Conservation (phyloP, 2,329 filamentous ascomycete species). For the Salinomyces thailandicus region DNA sequence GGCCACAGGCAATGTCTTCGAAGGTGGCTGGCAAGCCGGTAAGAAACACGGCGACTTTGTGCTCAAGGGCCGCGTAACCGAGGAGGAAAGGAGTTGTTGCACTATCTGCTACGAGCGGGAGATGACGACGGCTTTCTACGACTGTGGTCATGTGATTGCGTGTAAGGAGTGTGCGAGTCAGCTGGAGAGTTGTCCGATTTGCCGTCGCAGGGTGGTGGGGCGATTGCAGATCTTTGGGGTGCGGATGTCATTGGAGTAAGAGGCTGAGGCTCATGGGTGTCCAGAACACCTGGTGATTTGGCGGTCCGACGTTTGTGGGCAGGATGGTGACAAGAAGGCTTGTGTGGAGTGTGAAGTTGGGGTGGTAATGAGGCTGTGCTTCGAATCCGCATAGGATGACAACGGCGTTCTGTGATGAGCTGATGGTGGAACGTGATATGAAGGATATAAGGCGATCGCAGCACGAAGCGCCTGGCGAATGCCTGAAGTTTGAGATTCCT, state of each 20-base stretch:
- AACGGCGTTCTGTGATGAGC: too few relatives aligned
- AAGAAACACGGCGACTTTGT: slow-evolving; percentile 53
- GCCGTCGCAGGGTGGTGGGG: slow-evolving; percentile 45
- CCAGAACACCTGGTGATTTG: too few relatives aligned
- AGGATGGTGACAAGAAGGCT: too few relatives aligned
- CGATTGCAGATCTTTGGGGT: slow-evolving; percentile 46
- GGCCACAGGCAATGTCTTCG: slow-evolving; percentile 49
- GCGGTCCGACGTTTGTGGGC: too few relatives aligned
- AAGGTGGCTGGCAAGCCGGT: slow-evolving; percentile 50
- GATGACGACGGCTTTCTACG: slow-evolving; percentile 50
- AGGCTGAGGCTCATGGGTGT: too few relatives aligned
- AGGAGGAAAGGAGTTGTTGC: slow-evolving; percentile 50
- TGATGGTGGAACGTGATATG: too few relatives aligned
- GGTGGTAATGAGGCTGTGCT: too few relatives aligned
- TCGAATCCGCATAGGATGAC: too few relatives aligned
- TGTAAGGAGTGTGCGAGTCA: slow-evolving; percentile 50
- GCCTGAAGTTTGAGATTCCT: too few relatives aligned
- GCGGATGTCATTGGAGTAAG: slow-evolving; percentile 10
- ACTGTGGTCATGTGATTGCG: slow-evolving; percentile 53
- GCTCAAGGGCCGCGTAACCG: slow-evolving; percentile 51
- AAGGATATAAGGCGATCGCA: too few relatives aligned
- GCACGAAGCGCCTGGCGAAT: too few relatives aligned
- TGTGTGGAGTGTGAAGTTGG: too few relatives aligned
- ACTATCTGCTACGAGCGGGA: slow-evolving; percentile 53
- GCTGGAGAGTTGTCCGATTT: slow-evolving; percentile 51